phyloP scores from a whole-genome alignment of 352 stramenopile species.

The Phytophthora tubulina region DNA sequence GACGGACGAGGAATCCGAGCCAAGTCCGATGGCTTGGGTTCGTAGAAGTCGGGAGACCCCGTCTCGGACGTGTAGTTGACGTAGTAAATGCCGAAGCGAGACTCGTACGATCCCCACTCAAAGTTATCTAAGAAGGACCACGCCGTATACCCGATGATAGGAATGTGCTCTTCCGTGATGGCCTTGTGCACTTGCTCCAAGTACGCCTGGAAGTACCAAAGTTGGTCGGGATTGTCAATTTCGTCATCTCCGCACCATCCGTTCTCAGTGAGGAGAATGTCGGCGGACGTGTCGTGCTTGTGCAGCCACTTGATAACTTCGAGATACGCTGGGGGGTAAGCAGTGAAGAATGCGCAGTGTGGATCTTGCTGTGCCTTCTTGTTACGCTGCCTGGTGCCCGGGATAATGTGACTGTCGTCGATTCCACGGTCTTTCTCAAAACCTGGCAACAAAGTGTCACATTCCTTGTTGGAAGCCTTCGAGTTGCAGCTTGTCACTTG shows the following conservation, averaged over 20 bases:
- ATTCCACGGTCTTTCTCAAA: conserved; percentile 58
- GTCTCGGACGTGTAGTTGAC: conserved; percentile 55
- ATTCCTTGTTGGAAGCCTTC: conserved; percentile 37
- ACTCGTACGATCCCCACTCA: conserved; percentile 45
- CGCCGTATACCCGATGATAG: conserved; percentile 38
- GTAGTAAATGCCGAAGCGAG: conserved; percentile 61
- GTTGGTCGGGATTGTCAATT: conserved; percentile 55
- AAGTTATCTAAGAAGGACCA: conserved; percentile 43
- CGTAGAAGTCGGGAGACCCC: conserved; percentile 29
- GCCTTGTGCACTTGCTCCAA: conserved; percentile 56
- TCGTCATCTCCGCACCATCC: conserved; percentile 63
- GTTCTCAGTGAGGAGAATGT: conserved; percentile 69
- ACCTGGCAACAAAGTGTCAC: conserved; percentile 38
- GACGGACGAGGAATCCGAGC: conserved; percentile 46
- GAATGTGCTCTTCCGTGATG: conserved; percentile 42
- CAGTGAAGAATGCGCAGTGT: conserved; percentile 55
- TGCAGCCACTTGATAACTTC: conserved; percentile 63
- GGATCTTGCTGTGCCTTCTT: conserved; percentile 15
- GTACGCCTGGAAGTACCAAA: conserved; percentile 51
- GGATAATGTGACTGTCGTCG: conserved; percentile 27
- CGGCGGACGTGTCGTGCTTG: conserved; percentile 44
- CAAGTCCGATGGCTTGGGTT: conserved; percentile 37
- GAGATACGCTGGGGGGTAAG: conserved; percentile 62
- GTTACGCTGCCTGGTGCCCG: conserved; percentile 18
- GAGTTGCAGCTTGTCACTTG: conserved; percentile 61